A percentile compares a stretch with the other conserved stretches of the same genome.
These are phyloP conservation scores for Batkoa obscura DNA, from an alignment of 371 early-diverging fungal genomes.

Conservation along the genomic window DNA sequence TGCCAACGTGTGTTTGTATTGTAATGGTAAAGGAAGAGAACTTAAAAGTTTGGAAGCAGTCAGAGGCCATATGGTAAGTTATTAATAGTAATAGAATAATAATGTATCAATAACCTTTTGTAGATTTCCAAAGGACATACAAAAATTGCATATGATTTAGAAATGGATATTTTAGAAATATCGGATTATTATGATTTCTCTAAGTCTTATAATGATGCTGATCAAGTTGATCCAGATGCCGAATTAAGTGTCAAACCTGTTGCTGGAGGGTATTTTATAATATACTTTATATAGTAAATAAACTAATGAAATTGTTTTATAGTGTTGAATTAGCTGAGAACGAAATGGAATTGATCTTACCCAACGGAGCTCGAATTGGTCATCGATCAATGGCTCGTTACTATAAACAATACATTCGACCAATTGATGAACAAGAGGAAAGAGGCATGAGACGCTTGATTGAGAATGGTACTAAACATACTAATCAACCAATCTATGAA, in stretches of 20 bases:
- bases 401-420: conserved; percentile 68
- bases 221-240: conserved; percentile 32
- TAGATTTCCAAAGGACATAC: conserved; percentile 81
- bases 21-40: conserved; percentile 77
- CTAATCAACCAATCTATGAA: neutral
- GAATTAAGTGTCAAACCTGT: conserved; percentile 19
- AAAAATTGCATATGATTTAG: conserved; percentile 80
- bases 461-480: neutral
- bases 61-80: conserved; percentile 72
- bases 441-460: conserved; percentile 1
- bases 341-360: conserved; percentile 65
- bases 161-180: conserved; percentile 72
- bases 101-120: neutral
- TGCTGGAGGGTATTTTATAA: conserved; percentile 1
- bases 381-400: conserved; percentile 63
- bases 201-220: conserved; percentile 34
- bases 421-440: conserved; percentile 24
- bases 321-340: conserved; percentile 23
- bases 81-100: neutral
- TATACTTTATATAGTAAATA: neutral
- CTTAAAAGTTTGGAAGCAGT: conserved; percentile 78
- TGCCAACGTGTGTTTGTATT: conserved; percentile 84
- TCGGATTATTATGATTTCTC: conserved; percentile 86
- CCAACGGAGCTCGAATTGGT: conserved; percentile 63
- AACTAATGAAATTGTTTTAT: neutral